phyloP scores from a whole-genome alignment of 495 filamentous ascomycete species.

The Acidomyces sp. region DNA sequence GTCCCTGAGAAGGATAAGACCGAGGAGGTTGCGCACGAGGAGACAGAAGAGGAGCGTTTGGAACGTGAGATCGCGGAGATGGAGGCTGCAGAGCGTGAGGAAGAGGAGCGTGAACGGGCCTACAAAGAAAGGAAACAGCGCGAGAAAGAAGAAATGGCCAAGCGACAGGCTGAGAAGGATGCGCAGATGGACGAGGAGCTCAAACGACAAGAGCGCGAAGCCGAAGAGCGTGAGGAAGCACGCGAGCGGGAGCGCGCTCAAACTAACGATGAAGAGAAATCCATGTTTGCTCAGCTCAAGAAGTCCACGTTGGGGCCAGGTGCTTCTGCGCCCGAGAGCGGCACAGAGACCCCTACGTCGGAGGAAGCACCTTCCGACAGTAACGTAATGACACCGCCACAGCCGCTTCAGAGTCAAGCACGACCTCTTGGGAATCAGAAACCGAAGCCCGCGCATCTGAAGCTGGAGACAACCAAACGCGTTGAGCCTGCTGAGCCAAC shows the following conservation, averaged over 20 bases:
- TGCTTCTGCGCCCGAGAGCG: conserved; percentile 34
- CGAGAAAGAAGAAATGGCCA: conserved; percentile 24
- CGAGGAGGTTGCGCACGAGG: too few relatives aligned
- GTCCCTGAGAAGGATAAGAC: too few relatives aligned
- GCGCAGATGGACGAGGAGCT: conserved; percentile 27
- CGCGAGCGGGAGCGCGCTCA: conserved; percentile 21
- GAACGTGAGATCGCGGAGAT: conserved; percentile 33
- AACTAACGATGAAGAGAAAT: conserved; percentile 24
- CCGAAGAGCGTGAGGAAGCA: conserved; percentile 29
- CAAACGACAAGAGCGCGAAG: conserved; percentile 29
- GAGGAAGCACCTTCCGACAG: conserved; percentile 19
- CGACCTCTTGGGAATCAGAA: conserved; percentile 37
- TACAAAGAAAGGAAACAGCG: conserved; percentile 28
- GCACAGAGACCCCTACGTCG: conserved; percentile 35
- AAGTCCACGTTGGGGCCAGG: conserved; percentile 40
- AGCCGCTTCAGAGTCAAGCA: conserved; percentile 18
- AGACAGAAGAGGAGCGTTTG: conserved; percentile 27
- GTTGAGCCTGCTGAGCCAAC: conserved; percentile 83
- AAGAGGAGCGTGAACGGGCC: conserved; percentile 29
- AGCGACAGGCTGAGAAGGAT: conserved; percentile 21
- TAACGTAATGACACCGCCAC: conserved; percentile 29
- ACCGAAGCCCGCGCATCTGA: conserved; percentile 66
- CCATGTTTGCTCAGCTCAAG: conserved; percentile 43
- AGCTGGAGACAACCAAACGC: conserved; percentile 66
- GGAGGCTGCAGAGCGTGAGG: conserved; percentile 27